A percentile compares a stretch with the other conserved stretches of the same genome.
Conservation (phyloP, 2,329 filamentous ascomycete genomes). For the Colletotrichum orchidophilum region DNA sequence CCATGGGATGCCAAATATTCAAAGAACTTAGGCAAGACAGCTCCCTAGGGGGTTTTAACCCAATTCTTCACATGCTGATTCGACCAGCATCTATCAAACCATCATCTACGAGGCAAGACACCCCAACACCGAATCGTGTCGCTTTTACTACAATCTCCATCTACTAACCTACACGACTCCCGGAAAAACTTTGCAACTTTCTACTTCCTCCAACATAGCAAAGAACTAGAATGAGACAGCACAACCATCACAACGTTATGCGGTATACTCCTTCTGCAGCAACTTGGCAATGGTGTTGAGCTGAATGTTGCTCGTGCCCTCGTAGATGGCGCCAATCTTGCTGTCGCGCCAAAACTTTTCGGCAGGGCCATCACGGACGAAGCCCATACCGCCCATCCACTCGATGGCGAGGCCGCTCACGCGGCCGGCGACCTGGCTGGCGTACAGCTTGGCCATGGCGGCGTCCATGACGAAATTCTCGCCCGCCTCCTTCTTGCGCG, state of each 20-base stretch:
- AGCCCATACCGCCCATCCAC: slow-evolving; percentile 99
- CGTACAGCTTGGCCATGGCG: slow-evolving; percentile 97
- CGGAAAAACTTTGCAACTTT: not conserved
- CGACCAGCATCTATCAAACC: not conserved
- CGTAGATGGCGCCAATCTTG: slow-evolving; percentile 98
- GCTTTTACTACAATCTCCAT: slow-evolving; percentile 30
- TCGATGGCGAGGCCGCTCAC: slow-evolving; percentile 90
- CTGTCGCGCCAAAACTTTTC: slow-evolving; percentile 98
- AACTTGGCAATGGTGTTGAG: slow-evolving; percentile 72
- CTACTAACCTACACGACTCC: slow-evolving; percentile 22
- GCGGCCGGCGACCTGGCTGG: slow-evolving; percentile 89
- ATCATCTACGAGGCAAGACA: not conserved
- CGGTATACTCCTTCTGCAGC: slow-evolving; percentile 69
- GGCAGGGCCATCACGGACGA: slow-evolving; percentile 92
- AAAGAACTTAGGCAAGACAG: not conserved
- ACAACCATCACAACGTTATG: slow-evolving; percentile 36
- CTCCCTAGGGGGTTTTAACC: not conserved
- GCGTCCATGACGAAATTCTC: slow-evolving; percentile 95
- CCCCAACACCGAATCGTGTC: slow-evolving; percentile 26
- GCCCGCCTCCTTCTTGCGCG: slow-evolving; percentile 97
- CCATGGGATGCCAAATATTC: not conserved
- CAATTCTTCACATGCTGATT: not conserved
- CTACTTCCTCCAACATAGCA: not conserved
- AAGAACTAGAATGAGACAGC: not conserved
- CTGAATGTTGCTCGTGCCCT: slow-evolving; percentile 86